Percentiles rank a stretch among this genome's conserved stretches.
These are phyloP conservation scores for Margaritispora aquatica DNA, from an alignment of 495 filamentous ascomycete genomes.

Conservation along the genomic window DNA sequence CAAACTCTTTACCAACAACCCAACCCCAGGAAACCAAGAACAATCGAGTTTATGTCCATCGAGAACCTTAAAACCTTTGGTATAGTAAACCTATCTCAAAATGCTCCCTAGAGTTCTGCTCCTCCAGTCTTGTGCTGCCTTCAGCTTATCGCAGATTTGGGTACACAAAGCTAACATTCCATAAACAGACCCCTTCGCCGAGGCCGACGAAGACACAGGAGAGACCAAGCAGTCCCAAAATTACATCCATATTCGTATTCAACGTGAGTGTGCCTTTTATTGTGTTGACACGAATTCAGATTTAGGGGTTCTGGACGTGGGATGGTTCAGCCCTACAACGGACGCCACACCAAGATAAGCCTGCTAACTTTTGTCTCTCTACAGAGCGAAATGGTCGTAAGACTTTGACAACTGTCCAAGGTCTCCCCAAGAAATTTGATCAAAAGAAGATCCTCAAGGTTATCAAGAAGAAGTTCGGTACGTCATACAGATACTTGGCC, in stretches of 20 bases:
- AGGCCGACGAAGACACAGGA: conserved; percentile 99
- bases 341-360: conserved; percentile 21
- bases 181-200: conserved; percentile 94
- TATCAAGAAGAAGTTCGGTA: conserved; percentile 99
- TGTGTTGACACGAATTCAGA: too few species aligned
- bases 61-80: conserved; percentile 99
- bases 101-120: background rate
- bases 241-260: conserved; percentile 99
- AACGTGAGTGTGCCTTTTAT: conserved; percentile 62
- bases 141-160: conserved; percentile 2
- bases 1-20: conserved; percentile 18
- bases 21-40: conserved; percentile 25
- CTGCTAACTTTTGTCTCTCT: conserved; percentile 17
- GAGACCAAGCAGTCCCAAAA: conserved; percentile 90
- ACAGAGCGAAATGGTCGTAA: conserved; percentile 99
- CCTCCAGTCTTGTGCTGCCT: background rate
- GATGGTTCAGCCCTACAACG: conserved; percentile 3
- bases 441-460: conserved; percentile 99
- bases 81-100: conserved; percentile 37
- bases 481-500: conserved; percentile 26
- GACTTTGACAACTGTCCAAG: conserved; percentile 99
- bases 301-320: conserved; percentile 8
- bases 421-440: conserved; percentile 95
- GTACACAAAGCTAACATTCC: conserved; percentile 12
- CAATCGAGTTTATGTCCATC: conserved; percentile 97